Conservation (phyloP, 305 asterid genomes). For the Nicotiana rustica region DNA sequence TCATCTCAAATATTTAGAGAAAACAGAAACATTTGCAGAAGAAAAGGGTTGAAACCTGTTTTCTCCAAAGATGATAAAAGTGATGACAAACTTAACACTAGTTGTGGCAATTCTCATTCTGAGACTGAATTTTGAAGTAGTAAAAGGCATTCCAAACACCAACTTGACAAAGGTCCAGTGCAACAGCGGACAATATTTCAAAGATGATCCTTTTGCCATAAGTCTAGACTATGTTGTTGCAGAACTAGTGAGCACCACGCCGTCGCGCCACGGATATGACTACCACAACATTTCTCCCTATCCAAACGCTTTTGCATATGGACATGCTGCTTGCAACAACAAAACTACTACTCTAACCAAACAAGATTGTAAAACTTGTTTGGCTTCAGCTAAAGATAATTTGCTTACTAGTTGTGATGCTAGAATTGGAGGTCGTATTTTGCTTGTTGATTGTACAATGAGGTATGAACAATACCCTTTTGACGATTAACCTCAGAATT, state of each 20-base stretch:
- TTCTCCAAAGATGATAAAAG: conserved; percentile 15
- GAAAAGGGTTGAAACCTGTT: not conserved
- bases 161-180: conserved; percentile 49
- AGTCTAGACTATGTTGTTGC: conserved; percentile 61
- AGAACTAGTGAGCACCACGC: conserved; percentile 55
- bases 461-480: conserved; percentile 89
- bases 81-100: not conserved
- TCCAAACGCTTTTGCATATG: conserved; percentile 76
- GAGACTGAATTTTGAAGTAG: conserved; percentile 31
- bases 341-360: conserved; percentile 38
- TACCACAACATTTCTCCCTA: conserved; percentile 70
- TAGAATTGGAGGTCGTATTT: conserved; percentile 64
- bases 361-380: conserved; percentile 62
- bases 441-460: conserved; percentile 59
- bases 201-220: conserved; percentile 63
- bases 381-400: conserved; percentile 60
- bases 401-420: conserved; percentile 52
- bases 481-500: conserved; percentile 43
- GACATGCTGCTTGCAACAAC: conserved; percentile 68
- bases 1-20: not conserved
- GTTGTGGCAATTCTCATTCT: not conserved
- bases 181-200: conserved; percentile 55
- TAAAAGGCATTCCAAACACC: conserved; percentile 54
- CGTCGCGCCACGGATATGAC: conserved; percentile 50
- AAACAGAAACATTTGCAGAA: not conserved